Evolutionary conservation across 2,329 filamentous ascomycete genomes (phyloP).

Genomic region (Amauroascus verrucosus): DNA sequence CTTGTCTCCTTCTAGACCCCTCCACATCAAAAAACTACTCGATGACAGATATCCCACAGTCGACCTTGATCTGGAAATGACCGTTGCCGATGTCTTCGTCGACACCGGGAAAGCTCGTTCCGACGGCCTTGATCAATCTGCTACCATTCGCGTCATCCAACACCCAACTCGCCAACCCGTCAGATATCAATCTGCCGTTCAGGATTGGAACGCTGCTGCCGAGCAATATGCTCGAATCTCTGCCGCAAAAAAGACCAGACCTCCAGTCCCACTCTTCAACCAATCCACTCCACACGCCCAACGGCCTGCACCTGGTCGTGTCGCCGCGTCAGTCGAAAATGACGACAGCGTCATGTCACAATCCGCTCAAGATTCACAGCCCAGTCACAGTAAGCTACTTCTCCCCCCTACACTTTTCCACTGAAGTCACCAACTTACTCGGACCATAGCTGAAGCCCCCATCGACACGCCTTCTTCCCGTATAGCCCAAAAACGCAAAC

Average conservation of each 20-base stretch:
- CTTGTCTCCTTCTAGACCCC: constrained; percentile 23
- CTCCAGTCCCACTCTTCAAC: constrained; percentile 11
- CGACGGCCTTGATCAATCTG: constrained; percentile 30
- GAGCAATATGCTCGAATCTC: background rate
- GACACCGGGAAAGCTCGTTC: constrained; percentile 27
- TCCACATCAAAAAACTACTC: constrained; percentile 31
- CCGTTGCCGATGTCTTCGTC: constrained; percentile 32
- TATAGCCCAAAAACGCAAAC: background rate
- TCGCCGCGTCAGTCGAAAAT: background rate
- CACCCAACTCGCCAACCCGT: constrained; percentile 20
- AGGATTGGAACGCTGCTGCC: constrained; percentile 25
- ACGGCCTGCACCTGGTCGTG: background rate
- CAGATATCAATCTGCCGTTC: constrained; percentile 28
- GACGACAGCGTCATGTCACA: background rate
- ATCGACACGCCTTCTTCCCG: background rate
- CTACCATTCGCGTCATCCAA: constrained; percentile 28
- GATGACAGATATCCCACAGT: constrained; percentile 27
- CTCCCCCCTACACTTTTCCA: background rate
- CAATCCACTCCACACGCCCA: background rate
- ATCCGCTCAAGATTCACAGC: background rate
- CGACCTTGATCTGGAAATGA: constrained; percentile 26
- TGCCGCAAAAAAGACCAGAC: background rate
- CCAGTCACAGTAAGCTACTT: background rate
- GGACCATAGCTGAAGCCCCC: background rate
- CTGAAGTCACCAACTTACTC: background rate